Conservation (phyloP, 352 stramenopile genomes). For the Chrysophaeum taylorii region DNA sequence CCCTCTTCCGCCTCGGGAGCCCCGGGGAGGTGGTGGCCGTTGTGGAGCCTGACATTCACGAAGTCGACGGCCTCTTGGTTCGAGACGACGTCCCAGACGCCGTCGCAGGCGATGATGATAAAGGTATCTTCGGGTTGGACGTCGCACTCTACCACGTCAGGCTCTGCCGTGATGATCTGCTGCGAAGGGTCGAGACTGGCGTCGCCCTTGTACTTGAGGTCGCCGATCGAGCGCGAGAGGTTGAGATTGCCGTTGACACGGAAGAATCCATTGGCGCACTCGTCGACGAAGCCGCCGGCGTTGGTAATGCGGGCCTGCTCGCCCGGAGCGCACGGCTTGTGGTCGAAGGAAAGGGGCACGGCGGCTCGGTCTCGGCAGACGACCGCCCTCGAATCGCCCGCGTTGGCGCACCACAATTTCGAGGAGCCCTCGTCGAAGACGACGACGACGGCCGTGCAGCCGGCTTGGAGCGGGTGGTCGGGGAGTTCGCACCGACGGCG, state of each 20-base stretch:
- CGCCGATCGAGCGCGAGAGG: conserved; percentile 65
- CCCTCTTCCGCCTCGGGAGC: not conserved
- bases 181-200: conserved; percentile 42
- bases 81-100: conserved; percentile 72
- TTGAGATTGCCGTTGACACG: conserved; percentile 79
- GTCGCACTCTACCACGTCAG: conserved; percentile 59
- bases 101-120: conserved; percentile 71
- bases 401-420: conserved; percentile 55
- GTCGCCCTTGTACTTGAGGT: conserved; percentile 72
- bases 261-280: conserved; percentile 51
- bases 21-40: conserved; percentile 48
- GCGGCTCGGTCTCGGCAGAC: conserved; percentile 52
- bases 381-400: conserved; percentile 61
- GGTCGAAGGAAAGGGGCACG: conserved; percentile 55
- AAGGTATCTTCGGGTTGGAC: conserved; percentile 56
- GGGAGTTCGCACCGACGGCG: conserved; percentile 42
- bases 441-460: not conserved
- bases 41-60: no score
- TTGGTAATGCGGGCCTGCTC: conserved; percentile 51
- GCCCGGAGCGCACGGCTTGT: conserved; percentile 42
- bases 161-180: conserved; percentile 76
- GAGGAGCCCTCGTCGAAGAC: not conserved
- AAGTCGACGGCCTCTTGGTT: conserved; percentile 66
- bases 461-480: conserved; percentile 50
- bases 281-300: conserved; percentile 61